These are phyloP conservation scores for Trichoderma endophyticum DNA, from an alignment of 2,329 filamentous ascomycete genomes.

Conservation along the genomic window DNA sequence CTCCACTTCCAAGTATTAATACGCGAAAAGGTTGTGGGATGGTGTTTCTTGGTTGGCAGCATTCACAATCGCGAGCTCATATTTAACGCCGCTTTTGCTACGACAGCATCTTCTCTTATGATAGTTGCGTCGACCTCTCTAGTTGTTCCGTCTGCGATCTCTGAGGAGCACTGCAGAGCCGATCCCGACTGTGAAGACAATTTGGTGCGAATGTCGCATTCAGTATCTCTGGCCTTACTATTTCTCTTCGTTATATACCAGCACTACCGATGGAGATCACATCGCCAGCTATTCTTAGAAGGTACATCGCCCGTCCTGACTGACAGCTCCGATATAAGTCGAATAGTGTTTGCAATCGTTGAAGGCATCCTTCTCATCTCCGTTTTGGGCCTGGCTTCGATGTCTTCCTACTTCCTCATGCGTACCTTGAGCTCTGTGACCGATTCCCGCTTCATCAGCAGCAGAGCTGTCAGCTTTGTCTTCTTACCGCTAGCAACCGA, in stretches of 20 bases:
- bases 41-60: conserved; percentile 10
- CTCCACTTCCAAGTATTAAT: neutral
- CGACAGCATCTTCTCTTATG: conserved; percentile 17
- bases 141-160: conserved; percentile 12
- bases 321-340: neutral
- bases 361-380: conserved; percentile 1
- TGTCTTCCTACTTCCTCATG: conserved; percentile 11
- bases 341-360: neutral
- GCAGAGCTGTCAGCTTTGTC: conserved; percentile 5
- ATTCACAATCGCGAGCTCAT: conserved; percentile 1
- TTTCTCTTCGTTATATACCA: conserved; percentile 13
- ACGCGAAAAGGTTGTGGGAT: conserved; percentile 1
- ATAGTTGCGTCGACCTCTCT: conserved; percentile 10
- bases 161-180: conserved; percentile 1
- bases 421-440: conserved; percentile 2
- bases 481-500: conserved; percentile 4
- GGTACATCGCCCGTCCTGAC: neutral
- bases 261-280: conserved; percentile 14
- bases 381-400: neutral
- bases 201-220: conserved; percentile 5
- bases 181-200: neutral
- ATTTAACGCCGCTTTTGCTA: conserved; percentile 4
- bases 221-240: conserved; percentile 1
- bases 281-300: conserved; percentile 5
- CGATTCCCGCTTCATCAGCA: neutral